A percentile compares a stretch with the other conserved stretches of the same genome.
Evolutionary conservation across 164 flowering plant genomes (phyloP).

Genomic region (Tetrastigma voinierianum): DNA sequence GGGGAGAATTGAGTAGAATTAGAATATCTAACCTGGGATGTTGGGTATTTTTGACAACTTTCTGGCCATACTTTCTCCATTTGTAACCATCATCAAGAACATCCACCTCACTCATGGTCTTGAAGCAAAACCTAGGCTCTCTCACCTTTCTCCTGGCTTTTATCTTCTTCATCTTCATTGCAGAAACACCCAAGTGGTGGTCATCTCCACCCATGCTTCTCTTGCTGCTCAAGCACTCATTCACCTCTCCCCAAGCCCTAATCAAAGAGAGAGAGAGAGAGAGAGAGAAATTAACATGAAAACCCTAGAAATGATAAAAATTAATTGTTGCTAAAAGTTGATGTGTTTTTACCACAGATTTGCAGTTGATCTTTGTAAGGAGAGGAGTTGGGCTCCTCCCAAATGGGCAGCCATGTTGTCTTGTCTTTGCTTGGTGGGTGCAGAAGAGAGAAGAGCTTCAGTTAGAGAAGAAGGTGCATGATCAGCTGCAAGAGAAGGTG

Average conservation of each 20-base stretch:
- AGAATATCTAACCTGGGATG: conserved; percentile 69
- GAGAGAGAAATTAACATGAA: not conserved
- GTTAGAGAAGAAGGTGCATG: conserved; percentile 18
- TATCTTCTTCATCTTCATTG: conserved; percentile 85
- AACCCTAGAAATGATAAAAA: not conserved
- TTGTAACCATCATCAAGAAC: conserved; percentile 91
- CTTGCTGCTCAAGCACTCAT: conserved; percentile 28
- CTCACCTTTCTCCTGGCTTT: conserved; percentile 79
- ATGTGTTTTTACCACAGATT: conserved; percentile 47
- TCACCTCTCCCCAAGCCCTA: conserved; percentile 64
- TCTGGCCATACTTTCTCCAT: conserved; percentile 94
- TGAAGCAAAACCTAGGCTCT: conserved; percentile 94
- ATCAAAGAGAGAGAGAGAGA: conserved; percentile 2
- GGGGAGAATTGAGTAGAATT: not conserved
- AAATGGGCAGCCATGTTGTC: conserved; percentile 13
- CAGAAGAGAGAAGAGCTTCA: conserved; percentile 28
- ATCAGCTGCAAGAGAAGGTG: conserved; percentile 18
- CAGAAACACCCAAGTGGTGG: conserved; percentile 42
- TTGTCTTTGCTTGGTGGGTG: conserved; percentile 25
- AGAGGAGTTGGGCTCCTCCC: conserved; percentile 36
- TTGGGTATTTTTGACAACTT: conserved; percentile 87
- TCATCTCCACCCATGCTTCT: conserved; percentile 19
- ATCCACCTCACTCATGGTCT: conserved; percentile 88
- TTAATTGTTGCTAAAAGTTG: too few species aligned
- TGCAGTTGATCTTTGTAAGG: conserved; percentile 44